Conservation (phyloP, 2,329 filamentous ascomycete genomes). For the Exophiala phaeomuriformis region DNA sequence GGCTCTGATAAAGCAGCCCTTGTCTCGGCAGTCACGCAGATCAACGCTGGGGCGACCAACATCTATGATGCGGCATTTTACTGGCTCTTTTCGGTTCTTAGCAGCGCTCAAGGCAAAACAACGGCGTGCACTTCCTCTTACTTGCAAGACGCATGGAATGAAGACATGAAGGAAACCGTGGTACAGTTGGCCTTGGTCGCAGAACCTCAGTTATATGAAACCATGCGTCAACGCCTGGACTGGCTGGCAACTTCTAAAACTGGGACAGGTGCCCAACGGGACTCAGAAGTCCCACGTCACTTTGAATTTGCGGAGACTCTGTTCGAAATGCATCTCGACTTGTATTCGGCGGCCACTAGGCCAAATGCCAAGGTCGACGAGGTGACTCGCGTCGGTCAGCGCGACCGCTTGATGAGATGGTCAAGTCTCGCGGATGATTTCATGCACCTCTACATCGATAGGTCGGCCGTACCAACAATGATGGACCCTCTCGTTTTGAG, state of each 20-base stretch:
- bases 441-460: slow-evolving; percentile 38
- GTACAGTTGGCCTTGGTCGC: slow-evolving; percentile 47
- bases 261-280: not conserved
- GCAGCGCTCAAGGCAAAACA: not conserved
- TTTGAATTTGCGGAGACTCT: slow-evolving; percentile 45
- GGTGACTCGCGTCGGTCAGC: slow-evolving; percentile 47
- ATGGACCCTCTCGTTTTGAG: slow-evolving; percentile 47
- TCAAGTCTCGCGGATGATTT: slow-evolving; percentile 49
- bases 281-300: slow-evolving; percentile 7
- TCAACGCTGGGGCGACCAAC: slow-evolving; percentile 44
- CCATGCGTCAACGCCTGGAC: slow-evolving; percentile 33
- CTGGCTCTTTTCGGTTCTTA: slow-evolving; percentile 48
- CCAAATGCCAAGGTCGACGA: slow-evolving; percentile 50
- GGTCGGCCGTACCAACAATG: slow-evolving; percentile 26
- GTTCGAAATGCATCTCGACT: slow-evolving; percentile 61
- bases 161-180: slow-evolving; percentile 49
- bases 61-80: slow-evolving; percentile 47
- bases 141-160: slow-evolving; percentile 47
- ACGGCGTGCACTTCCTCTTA: slow-evolving; percentile 42
- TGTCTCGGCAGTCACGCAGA: slow-evolving; percentile 35
- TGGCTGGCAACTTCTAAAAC: not conserved
- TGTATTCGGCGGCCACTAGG: slow-evolving; percentile 57
- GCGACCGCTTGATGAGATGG: slow-evolving; percentile 56
- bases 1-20: slow-evolving; percentile 36
- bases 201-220: slow-evolving; percentile 47